Evolutionary conservation across 1,139 yeast genomes (phyloP).

Genomic region (Debaryomyces psychrophilus): DNA sequence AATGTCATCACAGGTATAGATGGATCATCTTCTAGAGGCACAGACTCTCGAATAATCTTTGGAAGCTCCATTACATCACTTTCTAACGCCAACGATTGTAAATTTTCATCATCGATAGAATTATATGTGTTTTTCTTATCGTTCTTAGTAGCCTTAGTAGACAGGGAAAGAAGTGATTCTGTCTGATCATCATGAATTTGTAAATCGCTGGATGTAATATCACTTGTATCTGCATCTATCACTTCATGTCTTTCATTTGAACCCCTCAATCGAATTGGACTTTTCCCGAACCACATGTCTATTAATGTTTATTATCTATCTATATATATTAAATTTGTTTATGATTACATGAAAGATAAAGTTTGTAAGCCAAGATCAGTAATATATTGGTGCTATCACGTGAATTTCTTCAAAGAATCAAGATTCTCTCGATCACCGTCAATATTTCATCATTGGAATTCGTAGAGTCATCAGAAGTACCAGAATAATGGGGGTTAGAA

Average conservation of each 20-base stretch:
- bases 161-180: not conserved
- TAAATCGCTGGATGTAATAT: not conserved
- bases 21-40: conserved; percentile 40
- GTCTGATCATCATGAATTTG: not conserved
- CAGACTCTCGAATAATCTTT: conserved; percentile 34
- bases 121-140: not conserved
- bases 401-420: conserved; percentile 4
- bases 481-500: conserved; percentile 26
- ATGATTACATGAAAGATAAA: no score
- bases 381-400: not conserved
- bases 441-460: conserved; percentile 19
- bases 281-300: not conserved
- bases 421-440: conserved; percentile 18
- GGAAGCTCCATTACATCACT: conserved; percentile 28
- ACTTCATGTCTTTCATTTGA: not conserved
- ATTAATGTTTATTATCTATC: not conserved
- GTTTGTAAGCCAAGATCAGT: not conserved
- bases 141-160: not conserved
- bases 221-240: not conserved
- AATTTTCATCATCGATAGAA: conserved; percentile 8
- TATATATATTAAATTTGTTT: not conserved
- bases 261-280: not conserved
- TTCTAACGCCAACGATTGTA: not conserved
- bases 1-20: conserved; percentile 42
- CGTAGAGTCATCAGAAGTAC: not conserved